Evolutionary conservation across 2,329 filamentous ascomycete genomes (phyloP).

Genomic region (Neoscytalidium dimidiatum): DNA sequence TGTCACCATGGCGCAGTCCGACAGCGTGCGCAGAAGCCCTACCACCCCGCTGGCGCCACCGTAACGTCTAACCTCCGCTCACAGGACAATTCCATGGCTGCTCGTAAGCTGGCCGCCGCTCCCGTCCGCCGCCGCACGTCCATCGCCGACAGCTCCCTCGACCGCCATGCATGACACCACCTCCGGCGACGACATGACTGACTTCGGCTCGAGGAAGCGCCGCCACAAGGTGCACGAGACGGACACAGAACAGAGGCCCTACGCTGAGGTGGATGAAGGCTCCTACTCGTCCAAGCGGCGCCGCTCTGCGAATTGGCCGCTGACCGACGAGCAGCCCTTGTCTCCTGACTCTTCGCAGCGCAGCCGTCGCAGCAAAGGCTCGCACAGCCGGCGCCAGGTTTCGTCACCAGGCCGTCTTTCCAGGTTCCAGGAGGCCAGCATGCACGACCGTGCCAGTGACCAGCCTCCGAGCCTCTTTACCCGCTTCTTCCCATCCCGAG

Average conservation of each 20-base stretch:
- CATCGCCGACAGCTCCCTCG: slow-evolving; percentile 12
- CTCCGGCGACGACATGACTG: background rate
- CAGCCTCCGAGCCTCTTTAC: slow-evolving; percentile 70
- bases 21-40: slow-evolving; percentile 12
- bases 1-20: slow-evolving; percentile 2
- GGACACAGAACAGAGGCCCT: background rate
- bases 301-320: slow-evolving; percentile 23
- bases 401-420: slow-evolving; percentile 56
- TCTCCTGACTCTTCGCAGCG: slow-evolving; percentile 6
- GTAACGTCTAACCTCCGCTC: background rate
- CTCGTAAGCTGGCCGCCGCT: background rate
- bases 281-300: slow-evolving; percentile 22
- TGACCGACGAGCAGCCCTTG: slow-evolving; percentile 11
- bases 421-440: slow-evolving; percentile 75
- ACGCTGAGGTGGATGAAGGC: background rate
- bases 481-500: slow-evolving; percentile 37
- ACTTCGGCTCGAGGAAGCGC: slow-evolving; percentile 9
- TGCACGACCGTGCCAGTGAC: slow-evolving; percentile 77
- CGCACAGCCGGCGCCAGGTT: slow-evolving; percentile 13
- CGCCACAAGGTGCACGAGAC: slow-evolving; percentile 11
- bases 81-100: background rate
- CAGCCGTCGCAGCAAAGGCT: slow-evolving; percentile 12
- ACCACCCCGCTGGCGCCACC: background rate
- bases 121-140: background rate
- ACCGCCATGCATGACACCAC: slow-evolving; percentile 4